Evolutionary conservation across 78 protist genomes (phyloP), one percentile per base, ranked within the genome.

Genomic region (Paulinella micropora): DNA sequence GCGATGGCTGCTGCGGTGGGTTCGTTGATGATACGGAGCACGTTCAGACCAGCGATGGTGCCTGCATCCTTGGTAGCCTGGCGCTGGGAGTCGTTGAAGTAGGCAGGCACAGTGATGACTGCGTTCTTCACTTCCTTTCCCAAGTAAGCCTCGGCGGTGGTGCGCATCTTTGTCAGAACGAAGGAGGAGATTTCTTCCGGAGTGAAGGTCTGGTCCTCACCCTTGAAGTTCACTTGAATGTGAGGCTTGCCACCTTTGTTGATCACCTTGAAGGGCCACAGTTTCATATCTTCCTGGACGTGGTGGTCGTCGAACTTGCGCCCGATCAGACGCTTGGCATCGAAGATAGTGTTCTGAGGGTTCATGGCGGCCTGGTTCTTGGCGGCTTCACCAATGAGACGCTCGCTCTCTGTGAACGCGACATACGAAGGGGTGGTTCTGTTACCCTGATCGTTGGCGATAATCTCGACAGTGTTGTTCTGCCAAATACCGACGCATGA

Each of bases 1-100:
- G 98, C 97, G 32, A 97, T 83, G 32, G 98, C 98, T 0, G 97
- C 98, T 3, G 99, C 98, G 0, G 99, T 95, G 40, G 98, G 98
- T 91, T 98, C 98, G 93, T 95, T 96, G 92, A 98, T 96, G 86
- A 97, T 94, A 39, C 99, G 94, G 15, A 92, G 86, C 3, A 97
- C 96, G 79, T 91, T 91, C 41, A 96, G 82, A 9, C 98, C 98
- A 0, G 96, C 95, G 0, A 83, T 88, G 39, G 87, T 34, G 26
- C 98, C 99, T 36, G 99, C 98, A 51, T 96, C 97, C 92, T 96
- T 96, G 91, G 99, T 97, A 31, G 99, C 98, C 37, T 39, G 86
- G n/a, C 96, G 92, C 69, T 92, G 97, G 35, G 90, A 86, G 36
- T 92, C 95, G 86, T 91, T 91, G 90, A 91, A 93, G 87, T 92